These are phyloP conservation scores for Lodderomyces pseudojiufengensis DNA, from an alignment of 1,139 yeast species.

Conservation along the genomic window DNA sequence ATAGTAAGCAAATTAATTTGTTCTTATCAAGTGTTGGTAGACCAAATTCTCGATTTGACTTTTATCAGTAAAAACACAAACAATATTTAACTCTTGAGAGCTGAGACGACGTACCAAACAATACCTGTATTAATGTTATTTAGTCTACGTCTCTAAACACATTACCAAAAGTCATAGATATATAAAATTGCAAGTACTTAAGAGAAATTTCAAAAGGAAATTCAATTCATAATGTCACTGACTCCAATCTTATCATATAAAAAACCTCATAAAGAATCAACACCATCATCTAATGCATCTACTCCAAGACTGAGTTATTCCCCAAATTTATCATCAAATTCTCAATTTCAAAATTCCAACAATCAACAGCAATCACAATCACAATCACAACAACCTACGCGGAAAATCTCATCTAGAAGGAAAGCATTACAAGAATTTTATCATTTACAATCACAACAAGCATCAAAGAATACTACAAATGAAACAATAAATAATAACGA, in stretches of 20 bases:
- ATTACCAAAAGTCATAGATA: no score
- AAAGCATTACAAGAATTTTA: conserved; percentile 46
- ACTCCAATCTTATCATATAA: conserved; percentile 28
- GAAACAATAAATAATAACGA: no score
- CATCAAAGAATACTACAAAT: neutral
- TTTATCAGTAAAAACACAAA: no score
- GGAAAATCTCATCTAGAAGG: conserved; percentile 40
- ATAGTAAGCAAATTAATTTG: no score
- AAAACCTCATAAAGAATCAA: conserved; percentile 17
- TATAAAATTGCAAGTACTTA: no score
- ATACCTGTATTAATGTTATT: no score
- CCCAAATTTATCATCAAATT: conserved; percentile 2
- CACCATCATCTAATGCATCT: conserved; percentile 7
- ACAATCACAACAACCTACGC: conserved; percentile 9
- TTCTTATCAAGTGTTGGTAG: no score
- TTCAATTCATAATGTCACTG: conserved; percentile 19
- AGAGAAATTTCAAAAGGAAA: no score
- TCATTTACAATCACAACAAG: conserved; percentile 21
- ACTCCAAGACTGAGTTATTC: conserved; percentile 5
- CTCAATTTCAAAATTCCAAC: neutral
- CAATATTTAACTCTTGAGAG: no score
- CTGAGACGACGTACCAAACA: no score
- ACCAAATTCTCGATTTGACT: no score
- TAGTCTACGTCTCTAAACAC: no score
- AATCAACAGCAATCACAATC: conserved; percentile 9